Conservation (phyloP, 352 stramenopile genomes). For the Pythium monospermum region DNA sequence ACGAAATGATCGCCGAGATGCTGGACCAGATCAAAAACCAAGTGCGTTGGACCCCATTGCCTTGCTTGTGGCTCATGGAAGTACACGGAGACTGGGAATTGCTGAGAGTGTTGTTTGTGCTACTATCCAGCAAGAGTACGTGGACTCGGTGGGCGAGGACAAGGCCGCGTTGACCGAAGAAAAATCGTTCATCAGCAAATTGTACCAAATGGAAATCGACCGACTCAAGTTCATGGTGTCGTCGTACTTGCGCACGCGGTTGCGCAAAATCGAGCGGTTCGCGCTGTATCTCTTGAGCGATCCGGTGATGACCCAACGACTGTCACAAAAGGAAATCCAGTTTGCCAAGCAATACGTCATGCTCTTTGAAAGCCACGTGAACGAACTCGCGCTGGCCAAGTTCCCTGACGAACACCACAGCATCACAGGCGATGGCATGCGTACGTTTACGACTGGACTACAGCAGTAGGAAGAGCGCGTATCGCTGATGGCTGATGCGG, state of each 20-base stretch:
- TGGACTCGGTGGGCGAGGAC: slow-evolving; percentile 75
- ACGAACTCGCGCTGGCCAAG: slow-evolving; percentile 54
- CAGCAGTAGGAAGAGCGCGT: too few relatives aligned
- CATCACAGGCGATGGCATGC: slow-evolving; percentile 60
- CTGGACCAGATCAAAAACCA: slow-evolving; percentile 81
- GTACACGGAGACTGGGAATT: not conserved
- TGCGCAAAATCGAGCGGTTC: slow-evolving; percentile 81
- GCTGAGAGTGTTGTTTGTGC: not conserved
- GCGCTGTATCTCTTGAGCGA: slow-evolving; percentile 55
- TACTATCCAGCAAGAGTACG: slow-evolving; percentile 65
- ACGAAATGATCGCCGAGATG: slow-evolving; percentile 80
- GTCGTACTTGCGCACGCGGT: slow-evolving; percentile 72
- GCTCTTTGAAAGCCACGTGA: slow-evolving; percentile 70
- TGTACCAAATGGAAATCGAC: slow-evolving; percentile 89
- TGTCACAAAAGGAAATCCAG: slow-evolving; percentile 67
- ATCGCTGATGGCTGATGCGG: too few relatives aligned
- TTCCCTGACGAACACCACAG: slow-evolving; percentile 60
- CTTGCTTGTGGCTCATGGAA: not conserved
- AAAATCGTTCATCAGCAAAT: slow-evolving; percentile 75
- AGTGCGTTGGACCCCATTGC: slow-evolving; percentile 14
- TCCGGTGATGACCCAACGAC: slow-evolving; percentile 33
- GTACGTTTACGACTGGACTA: too few relatives aligned
- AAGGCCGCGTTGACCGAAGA: slow-evolving; percentile 60
- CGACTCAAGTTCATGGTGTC: slow-evolving; percentile 79
- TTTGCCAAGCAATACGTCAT: slow-evolving; percentile 72